Percentiles rank a stretch among this genome's conserved stretches.
These are phyloP conservation scores for Aureobasidium lini DNA, from an alignment of 2,329 filamentous ascomycete species.

Conservation along the genomic window DNA sequence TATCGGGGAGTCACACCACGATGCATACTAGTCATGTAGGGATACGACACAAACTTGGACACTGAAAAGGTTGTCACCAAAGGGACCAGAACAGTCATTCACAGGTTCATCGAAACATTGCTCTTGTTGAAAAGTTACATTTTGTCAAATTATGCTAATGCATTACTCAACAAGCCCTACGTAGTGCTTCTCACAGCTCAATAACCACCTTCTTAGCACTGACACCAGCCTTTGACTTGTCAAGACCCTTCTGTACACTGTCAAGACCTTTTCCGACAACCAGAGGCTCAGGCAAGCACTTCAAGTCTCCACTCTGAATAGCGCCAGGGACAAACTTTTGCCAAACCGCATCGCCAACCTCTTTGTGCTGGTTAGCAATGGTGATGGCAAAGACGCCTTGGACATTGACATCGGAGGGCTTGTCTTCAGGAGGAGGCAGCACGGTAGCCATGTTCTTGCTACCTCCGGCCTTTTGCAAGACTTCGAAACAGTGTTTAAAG, in stretches of 20 bases:
- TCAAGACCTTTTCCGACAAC: constrained; percentile 34
- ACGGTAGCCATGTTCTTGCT: constrained; percentile 16
- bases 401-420: constrained; percentile 23
- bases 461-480: constrained; percentile 16
- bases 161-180: background rate
- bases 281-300: constrained; percentile 28
- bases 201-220: constrained; percentile 35
- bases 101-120: no score
- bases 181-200: constrained; percentile 1
- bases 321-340: constrained; percentile 28
- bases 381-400: constrained; percentile 21
- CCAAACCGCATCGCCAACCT: constrained; percentile 27
- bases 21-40: no score
- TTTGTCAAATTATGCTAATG: background rate
- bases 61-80: no score
- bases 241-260: constrained; percentile 30
- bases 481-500: constrained; percentile 13
- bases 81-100: no score
- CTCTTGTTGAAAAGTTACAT: no score
- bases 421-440: constrained; percentile 18
- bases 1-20: no score
- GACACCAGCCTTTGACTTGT: constrained; percentile 32
- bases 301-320: constrained; percentile 24
- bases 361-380: constrained; percentile 16
- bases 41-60: no score